A percentile compares a stretch with the other conserved stretches of the same genome.
These are phyloP conservation scores for Diplodia seriata DNA, from an alignment of 2,329 filamentous ascomycete species.

Conservation along the genomic window DNA sequence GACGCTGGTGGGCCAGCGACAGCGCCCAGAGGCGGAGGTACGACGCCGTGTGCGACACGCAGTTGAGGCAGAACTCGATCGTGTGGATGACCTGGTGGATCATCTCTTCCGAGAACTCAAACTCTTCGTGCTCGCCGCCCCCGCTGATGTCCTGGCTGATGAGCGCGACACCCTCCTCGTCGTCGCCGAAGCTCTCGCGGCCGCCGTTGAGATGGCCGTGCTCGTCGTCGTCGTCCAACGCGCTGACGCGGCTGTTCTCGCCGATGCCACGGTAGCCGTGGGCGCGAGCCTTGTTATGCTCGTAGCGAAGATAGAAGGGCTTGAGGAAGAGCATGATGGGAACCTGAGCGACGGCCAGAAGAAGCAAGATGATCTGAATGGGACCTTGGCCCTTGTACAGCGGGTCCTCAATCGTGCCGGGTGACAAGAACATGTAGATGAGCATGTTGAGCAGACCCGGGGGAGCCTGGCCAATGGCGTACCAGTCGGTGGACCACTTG, in stretches of 20 bases:
- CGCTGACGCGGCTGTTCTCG: conserved; percentile 85
- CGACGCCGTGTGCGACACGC: conserved; percentile 96
- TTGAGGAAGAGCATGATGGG: conserved; percentile 93
- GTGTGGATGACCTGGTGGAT: conserved; percentile 99
- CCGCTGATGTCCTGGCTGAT: conserved; percentile 79
- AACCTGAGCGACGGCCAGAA: conserved; percentile 85
- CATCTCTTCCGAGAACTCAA: conserved; percentile 97
- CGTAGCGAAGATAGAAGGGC: conserved; percentile 91
- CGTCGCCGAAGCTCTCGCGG: conserved; percentile 73
- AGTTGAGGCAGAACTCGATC: conserved; percentile 99
- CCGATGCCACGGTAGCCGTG: conserved; percentile 93
- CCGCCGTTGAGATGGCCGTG: conserved; percentile 63
- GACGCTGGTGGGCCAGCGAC: conserved; percentile 96
- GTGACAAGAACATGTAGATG: conserved; percentile 98
- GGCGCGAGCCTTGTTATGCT: conserved; percentile 87
- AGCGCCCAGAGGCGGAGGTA: conserved; percentile 98
- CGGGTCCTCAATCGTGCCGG: conserved; percentile 74
- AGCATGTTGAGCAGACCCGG: conserved; percentile 97
- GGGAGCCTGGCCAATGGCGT: conserved; percentile 68
- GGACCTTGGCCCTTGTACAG: conserved; percentile 79
- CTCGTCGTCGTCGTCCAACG: conserved; percentile 82
- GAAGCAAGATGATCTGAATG: conserved; percentile 79
- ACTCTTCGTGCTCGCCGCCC: conserved; percentile 88
- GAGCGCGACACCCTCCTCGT: conserved; percentile 84
- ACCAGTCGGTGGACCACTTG: conserved; percentile 96